phyloP scores from a whole-genome alignment of 306 rosid species.

The Crotalaria pallida region DNA sequence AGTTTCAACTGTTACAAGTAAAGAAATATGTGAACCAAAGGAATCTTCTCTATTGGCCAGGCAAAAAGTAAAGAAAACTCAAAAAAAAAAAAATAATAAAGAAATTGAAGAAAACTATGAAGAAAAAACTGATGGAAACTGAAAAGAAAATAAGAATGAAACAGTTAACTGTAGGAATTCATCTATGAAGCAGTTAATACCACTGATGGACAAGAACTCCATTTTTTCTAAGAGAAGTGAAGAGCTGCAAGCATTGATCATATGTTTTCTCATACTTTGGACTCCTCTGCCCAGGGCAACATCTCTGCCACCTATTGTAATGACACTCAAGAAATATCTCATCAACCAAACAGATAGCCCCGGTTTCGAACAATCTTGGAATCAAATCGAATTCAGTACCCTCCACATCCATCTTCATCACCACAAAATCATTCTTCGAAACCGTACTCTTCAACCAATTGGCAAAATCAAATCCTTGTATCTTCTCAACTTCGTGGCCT shows the following conservation, averaged over 20 bases:
- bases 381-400: slow-evolving; percentile 89
- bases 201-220: slow-evolving; percentile 96
- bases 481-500: slow-evolving; percentile 57
- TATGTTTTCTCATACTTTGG: slow-evolving; percentile 74
- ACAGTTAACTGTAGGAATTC: slow-evolving; percentile 16
- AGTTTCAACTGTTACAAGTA: slow-evolving; percentile 30
- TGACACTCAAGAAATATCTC: slow-evolving; percentile 94
- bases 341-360: slow-evolving; percentile 86
- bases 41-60: slow-evolving; percentile 3
- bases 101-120: neutral
- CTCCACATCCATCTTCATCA: slow-evolving; percentile 97
- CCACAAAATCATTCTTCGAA: slow-evolving; percentile 72
- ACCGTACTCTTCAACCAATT: slow-evolving; percentile 73
- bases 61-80: neutral
- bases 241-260: slow-evolving; percentile 71
- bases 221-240: slow-evolving; percentile 61
- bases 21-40: neutral
- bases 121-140: neutral
- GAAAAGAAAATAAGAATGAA: slow-evolving; percentile 15
- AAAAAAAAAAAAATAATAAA: too few relatives aligned
- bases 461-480: slow-evolving; percentile 81
- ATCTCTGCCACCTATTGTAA: slow-evolving; percentile 94
- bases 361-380: slow-evolving; percentile 76
- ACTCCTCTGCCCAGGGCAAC: slow-evolving; percentile 90
- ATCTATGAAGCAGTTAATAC: slow-evolving; percentile 43